phyloP scores from a whole-genome alignment of 2,329 filamentous ascomycete species.

The Pseudogymnoascus sp. region DNA sequence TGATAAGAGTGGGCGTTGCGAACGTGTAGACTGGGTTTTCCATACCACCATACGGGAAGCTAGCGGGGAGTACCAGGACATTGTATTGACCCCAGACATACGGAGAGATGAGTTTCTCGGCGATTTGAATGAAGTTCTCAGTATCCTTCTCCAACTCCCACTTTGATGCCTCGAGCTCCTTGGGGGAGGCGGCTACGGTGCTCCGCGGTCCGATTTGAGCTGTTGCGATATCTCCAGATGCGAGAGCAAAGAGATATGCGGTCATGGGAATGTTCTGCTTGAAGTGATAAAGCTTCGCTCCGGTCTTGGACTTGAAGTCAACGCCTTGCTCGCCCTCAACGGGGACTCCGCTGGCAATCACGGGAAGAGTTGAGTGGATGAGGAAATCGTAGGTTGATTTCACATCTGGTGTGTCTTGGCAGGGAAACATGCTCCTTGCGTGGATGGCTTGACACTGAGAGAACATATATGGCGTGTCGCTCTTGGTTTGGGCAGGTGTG shows the following conservation, averaged over 20 bases:
- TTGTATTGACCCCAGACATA: constrained; percentile 97
- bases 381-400: constrained; percentile 93
- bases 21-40: constrained; percentile 95
- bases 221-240: constrained; percentile 74
- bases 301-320: constrained; percentile 41
- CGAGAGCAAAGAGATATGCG: constrained; percentile 89
- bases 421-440: constrained; percentile 86
- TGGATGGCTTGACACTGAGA: constrained; percentile 97
- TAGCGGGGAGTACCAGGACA: constrained; percentile 79
- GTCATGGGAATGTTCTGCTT: constrained; percentile 89
- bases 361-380: constrained; percentile 76
- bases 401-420: constrained; percentile 94
- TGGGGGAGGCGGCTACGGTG: constrained; percentile 77
- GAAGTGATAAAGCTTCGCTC: constrained; percentile 67
- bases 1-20: constrained; percentile 89
- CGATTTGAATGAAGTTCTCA: constrained; percentile 82
- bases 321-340: constrained; percentile 41
- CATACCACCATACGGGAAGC: constrained; percentile 74
- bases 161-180: constrained; percentile 74
- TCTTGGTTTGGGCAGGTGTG: constrained; percentile 85
- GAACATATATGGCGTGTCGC: constrained; percentile 97
- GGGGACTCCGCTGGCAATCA: constrained; percentile 80
- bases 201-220: constrained; percentile 84
- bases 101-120: constrained; percentile 73
- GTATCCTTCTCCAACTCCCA: constrained; percentile 90